Percentiles rank a stretch among this genome's conserved stretches.
Conservation (phyloP, 805 yeast genomes). For the Wickerhamomyces kurtzmanii region DNA sequence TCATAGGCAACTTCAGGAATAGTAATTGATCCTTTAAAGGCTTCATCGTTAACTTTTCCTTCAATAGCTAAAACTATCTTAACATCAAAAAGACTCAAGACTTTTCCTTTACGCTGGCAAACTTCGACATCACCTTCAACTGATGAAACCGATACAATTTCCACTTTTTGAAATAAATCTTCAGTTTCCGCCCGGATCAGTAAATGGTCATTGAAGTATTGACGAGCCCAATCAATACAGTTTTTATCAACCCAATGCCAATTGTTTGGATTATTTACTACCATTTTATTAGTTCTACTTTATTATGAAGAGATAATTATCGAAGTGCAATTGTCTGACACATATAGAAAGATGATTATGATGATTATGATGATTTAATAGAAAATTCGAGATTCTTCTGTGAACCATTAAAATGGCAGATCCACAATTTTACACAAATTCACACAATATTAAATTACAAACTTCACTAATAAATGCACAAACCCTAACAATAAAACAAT, state of each 20-base stretch:
- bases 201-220: conserved; percentile 59
- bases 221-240: conserved; percentile 85
- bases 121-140: conserved; percentile 96
- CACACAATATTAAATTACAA: too few relatives aligned
- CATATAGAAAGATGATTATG: conserved; percentile 2
- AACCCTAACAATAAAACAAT: too few relatives aligned
- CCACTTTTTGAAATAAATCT: conserved; percentile 18
- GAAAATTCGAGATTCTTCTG: too few relatives aligned
- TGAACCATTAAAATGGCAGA: too few relatives aligned
- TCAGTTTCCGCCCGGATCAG: conserved; percentile 21
- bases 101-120: conserved; percentile 93
- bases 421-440: too few relatives aligned
- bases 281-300: conserved; percentile 69
- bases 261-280: conserved; percentile 92
- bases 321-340: conserved; percentile 12
- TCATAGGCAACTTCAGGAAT: conserved; percentile 95
- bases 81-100: conserved; percentile 83
- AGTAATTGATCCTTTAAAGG: conserved; percentile 61
- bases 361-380: conserved; percentile 3
- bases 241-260: conserved; percentile 99
- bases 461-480: too few relatives aligned
- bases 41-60: conserved; percentile 33
- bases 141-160: conserved; percentile 24
- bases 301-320: conserved; percentile 15
- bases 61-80: conserved; percentile 49